Conservation (phyloP, 805 yeast genomes). For the Candida schatavii region DNA sequence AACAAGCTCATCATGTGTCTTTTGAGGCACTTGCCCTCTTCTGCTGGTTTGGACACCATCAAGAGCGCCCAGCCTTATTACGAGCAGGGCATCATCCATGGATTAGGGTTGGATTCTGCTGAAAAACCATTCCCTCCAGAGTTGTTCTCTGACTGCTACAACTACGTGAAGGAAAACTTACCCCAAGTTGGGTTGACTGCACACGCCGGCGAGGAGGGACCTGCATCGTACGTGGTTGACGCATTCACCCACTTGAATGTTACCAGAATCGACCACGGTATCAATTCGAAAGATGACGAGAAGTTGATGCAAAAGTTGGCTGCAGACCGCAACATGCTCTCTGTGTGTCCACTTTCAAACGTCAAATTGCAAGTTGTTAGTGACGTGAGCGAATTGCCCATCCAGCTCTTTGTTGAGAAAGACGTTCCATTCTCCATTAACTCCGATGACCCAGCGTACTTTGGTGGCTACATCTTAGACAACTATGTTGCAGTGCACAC, state of each 20-base stretch:
- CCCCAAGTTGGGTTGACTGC: conserved; percentile 68
- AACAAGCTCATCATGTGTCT: conserved; percentile 79
- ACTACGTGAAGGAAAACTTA: conserved; percentile 42
- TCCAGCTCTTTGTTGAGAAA: conserved; percentile 55
- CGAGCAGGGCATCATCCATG: conserved; percentile 60
- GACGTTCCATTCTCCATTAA: conserved; percentile 73
- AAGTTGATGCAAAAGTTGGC: conserved; percentile 58
- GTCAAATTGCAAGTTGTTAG: conserved; percentile 72
- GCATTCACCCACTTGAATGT: conserved; percentile 60
- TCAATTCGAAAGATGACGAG: conserved; percentile 56
- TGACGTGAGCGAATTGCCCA: conserved; percentile 65
- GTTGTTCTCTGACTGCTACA: conserved; percentile 62
- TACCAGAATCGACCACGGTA: conserved; percentile 79
- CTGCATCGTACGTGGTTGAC: conserved; percentile 59
- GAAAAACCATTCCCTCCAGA: conserved; percentile 79
- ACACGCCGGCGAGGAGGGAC: conserved; percentile 90
- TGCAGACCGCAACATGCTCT: conserved; percentile 51
- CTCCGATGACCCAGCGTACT: conserved; percentile 79
- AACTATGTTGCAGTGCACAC: conserved; percentile 67
- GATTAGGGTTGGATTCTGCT: conserved; percentile 78
- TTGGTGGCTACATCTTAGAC: conserved; percentile 81
- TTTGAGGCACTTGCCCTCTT: conserved; percentile 69
- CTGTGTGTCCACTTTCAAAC: conserved; percentile 78
- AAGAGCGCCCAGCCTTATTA: conserved; percentile 50
- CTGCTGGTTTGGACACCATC: conserved; percentile 56